These are phyloP conservation scores for Rhizomucor pusillus DNA, from an alignment of 371 early-diverging fungal genomes.

Conservation along the genomic window DNA sequence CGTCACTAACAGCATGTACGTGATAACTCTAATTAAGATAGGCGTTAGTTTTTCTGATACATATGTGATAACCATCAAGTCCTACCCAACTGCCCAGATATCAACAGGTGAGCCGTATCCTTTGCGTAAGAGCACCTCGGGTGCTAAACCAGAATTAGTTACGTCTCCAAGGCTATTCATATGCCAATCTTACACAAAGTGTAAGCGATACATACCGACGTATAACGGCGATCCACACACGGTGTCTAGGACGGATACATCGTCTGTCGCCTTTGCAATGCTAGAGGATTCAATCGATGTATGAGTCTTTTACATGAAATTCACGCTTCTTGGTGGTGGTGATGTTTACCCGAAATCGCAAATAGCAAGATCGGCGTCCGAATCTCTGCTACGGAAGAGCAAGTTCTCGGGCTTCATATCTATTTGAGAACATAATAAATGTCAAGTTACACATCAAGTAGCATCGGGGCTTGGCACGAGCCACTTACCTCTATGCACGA, in stretches of 20 bases:
- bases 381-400: slow-evolving; percentile 59
- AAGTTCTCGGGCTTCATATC: slow-evolving; percentile 87
- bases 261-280: slow-evolving; percentile 50
- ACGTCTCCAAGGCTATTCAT: no score
- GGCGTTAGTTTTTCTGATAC: not conserved
- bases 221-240: slow-evolving; percentile 64
- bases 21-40: slow-evolving; percentile 49
- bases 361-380: slow-evolving; percentile 61
- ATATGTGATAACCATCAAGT: not conserved
- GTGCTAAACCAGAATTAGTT: slow-evolving; percentile 41
- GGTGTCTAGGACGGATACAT: slow-evolving; percentile 51
- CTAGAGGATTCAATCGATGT: no score
- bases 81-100: slow-evolving; percentile 73
- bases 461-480: no score
- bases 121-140: slow-evolving; percentile 74
- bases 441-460: no score
- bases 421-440: slow-evolving; percentile 9
- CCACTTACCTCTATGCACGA: slow-evolving; percentile 67
- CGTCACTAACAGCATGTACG: slow-evolving; percentile 61
- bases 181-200: no score
- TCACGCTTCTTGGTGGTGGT: no score
- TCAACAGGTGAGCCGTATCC: slow-evolving; percentile 82
- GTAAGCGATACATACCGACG: slow-evolving; percentile 11
- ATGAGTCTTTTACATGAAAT: no score
- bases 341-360: slow-evolving; percentile 71